These are phyloP conservation scores for Cotoneaster glaucophyllus DNA, from an alignment of 306 rosid species.

Conservation along the genomic window DNA sequence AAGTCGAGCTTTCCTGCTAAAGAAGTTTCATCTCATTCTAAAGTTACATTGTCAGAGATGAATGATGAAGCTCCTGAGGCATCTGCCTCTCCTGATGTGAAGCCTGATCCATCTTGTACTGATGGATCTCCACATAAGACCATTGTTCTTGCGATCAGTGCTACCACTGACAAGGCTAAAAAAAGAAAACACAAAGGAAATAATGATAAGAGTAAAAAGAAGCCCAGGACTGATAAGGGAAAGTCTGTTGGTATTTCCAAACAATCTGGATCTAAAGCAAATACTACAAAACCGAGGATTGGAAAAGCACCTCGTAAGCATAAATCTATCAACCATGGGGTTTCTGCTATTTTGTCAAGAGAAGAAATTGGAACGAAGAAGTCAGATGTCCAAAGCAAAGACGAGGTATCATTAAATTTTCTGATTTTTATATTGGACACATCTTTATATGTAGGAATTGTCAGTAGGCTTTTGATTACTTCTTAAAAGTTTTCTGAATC, in stretches of 20 bases:
- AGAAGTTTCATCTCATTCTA: constrained; percentile 45
- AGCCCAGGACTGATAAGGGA: constrained; percentile 60
- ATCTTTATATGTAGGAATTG: not conserved
- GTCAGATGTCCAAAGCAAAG: constrained; percentile 45
- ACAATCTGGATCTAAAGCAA: constrained; percentile 34
- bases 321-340: constrained; percentile 44
- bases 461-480: not conserved
- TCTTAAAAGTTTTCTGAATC: not conserved
- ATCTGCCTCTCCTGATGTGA: constrained; percentile 39
- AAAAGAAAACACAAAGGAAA: constrained; percentile 59
- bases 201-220: constrained; percentile 47
- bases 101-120: constrained; percentile 38
- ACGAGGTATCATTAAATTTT: constrained; percentile 48
- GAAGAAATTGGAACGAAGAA: constrained; percentile 46
- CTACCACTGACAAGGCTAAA: constrained; percentile 40
- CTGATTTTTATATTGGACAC: not conserved
- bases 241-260: constrained; percentile 36
- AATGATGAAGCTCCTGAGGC: constrained; percentile 37
- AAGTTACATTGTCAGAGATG: constrained; percentile 40
- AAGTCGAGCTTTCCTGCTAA: constrained; percentile 40
- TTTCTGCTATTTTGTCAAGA: constrained; percentile 43
- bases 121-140: constrained; percentile 40
- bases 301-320: constrained; percentile 55
- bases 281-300: constrained; percentile 29
- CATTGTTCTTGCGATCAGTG: constrained; percentile 62